Evolutionary conservation across 2,329 filamentous ascomycete genomes (phyloP).

Genomic region (Penicillium sp.): DNA sequence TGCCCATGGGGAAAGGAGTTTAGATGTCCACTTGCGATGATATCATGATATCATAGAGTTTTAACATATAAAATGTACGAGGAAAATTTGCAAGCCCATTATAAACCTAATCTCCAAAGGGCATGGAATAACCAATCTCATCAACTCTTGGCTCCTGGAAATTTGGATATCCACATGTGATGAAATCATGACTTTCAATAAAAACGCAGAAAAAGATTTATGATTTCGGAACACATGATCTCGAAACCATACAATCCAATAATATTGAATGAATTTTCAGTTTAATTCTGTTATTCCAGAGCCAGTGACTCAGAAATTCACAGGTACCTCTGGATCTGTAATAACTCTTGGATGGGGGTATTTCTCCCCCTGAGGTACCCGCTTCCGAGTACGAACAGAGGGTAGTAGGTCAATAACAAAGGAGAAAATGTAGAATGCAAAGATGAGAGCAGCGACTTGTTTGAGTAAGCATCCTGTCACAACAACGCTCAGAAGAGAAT

Average conservation of each 20-base stretch:
- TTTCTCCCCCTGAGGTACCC: background rate
- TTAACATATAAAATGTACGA: background rate
- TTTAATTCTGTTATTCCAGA: background rate
- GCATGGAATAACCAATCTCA: too few species aligned
- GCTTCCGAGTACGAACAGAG: background rate
- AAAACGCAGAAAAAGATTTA: background rate
- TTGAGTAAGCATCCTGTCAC: background rate
- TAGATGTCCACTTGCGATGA: too few species aligned
- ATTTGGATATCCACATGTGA: too few species aligned
- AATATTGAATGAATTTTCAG: background rate
- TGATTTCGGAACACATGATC: too few species aligned
- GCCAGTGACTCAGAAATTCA: background rate
- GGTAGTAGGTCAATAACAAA: background rate
- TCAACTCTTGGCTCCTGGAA: too few species aligned
- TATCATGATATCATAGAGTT: background rate
- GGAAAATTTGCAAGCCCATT: too few species aligned
- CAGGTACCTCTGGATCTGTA: background rate
- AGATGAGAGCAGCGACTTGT: background rate
- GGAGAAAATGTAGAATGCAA: background rate
- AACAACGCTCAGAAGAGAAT: background rate
- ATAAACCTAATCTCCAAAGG: too few species aligned
- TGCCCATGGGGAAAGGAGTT: too few species aligned
- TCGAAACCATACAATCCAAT: background rate
- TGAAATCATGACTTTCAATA: too few species aligned
- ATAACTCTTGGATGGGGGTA: background rate